Conservation (phyloP, 495 filamentous ascomycete species). For the Corynascus novoguineensis region DNA sequence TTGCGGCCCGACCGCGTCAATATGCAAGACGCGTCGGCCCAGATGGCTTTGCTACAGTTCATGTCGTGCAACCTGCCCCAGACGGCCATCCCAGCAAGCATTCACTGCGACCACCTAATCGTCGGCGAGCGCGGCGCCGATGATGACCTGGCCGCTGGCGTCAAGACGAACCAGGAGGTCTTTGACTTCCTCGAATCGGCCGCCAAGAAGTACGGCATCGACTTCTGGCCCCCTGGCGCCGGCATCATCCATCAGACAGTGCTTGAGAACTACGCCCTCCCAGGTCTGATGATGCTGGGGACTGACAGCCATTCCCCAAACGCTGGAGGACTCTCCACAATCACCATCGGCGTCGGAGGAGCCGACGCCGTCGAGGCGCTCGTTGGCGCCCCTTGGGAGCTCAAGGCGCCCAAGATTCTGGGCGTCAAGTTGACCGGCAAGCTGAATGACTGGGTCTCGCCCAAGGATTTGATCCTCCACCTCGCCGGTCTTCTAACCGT, state of each 20-base stretch:
- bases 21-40: slow-evolving; percentile 98
- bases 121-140: slow-evolving; percentile 88
- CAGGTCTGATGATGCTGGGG: slow-evolving; percentile 98
- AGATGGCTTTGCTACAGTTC: slow-evolving; percentile 97
- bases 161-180: slow-evolving; percentile 90
- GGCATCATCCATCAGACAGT: slow-evolving; percentile 99
- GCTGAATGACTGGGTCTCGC: slow-evolving; percentile 83
- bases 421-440: slow-evolving; percentile 81
- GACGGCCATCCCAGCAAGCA: slow-evolving; percentile 94
- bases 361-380: slow-evolving; percentile 96
- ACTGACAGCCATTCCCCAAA: slow-evolving; percentile 98
- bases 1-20: slow-evolving; percentile 96
- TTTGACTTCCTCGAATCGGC: slow-evolving; percentile 96
- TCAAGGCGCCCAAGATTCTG: slow-evolving; percentile 86
- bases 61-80: slow-evolving; percentile 90
- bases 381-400: slow-evolving; percentile 93
- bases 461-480: slow-evolving; percentile 90
- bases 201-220: slow-evolving; percentile 92
- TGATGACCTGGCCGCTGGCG: slow-evolving; percentile 77
- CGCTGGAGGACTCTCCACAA: slow-evolving; percentile 84
- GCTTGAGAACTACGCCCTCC: slow-evolving; percentile 95
- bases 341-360: slow-evolving; percentile 96
- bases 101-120: slow-evolving; percentile 99
- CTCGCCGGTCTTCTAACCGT: slow-evolving; percentile 89
- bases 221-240: slow-evolving; percentile 98